Percentiles rank a stretch among this genome's conserved stretches.
These are phyloP conservation scores for Kentomonas sorsogonicus DNA, from an alignment of 208 protist species.

Conservation along the genomic window DNA sequence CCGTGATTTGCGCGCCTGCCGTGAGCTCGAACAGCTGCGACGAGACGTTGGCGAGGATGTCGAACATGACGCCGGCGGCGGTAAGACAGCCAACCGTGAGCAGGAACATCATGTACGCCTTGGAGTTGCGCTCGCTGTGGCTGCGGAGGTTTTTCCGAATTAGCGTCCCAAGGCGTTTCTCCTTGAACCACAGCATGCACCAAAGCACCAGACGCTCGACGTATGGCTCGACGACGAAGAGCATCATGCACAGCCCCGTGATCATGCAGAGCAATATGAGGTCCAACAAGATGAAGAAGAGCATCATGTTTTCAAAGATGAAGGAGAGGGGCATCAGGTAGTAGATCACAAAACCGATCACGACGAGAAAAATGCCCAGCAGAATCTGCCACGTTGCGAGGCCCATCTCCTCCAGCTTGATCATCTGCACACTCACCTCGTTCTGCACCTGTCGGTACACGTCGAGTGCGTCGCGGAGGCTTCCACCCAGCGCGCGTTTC, in stretches of 20 bases:
- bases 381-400: constrained; percentile 68
- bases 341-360: constrained; percentile 92
- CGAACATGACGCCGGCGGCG: constrained; percentile 80
- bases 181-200: constrained; percentile 83
- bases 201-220: constrained; percentile 62
- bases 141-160: constrained; percentile 88
- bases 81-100: constrained; percentile 84
- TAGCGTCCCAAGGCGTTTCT: constrained; percentile 63
- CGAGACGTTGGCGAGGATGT: constrained; percentile 42
- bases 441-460: constrained; percentile 88
- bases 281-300: constrained; percentile 92
- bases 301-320: constrained; percentile 72
- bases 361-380: constrained; percentile 67
- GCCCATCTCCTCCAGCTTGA: constrained; percentile 86
- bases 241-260: constrained; percentile 86
- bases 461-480: constrained; percentile 91
- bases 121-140: constrained; percentile 84
- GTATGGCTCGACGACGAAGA: constrained; percentile 64
- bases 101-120: constrained; percentile 95
- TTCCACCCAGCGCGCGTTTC: constrained; percentile 62
- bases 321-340: constrained; percentile 93
- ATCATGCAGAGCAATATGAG: constrained; percentile 90
- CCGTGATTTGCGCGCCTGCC: constrained; percentile 47
- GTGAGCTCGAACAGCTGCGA: constrained; percentile 31
- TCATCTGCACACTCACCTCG: constrained; percentile 86